phyloP scores from a whole-genome alignment of 768 basidiomycete species.

The Gautieria morchelliformis region DNA sequence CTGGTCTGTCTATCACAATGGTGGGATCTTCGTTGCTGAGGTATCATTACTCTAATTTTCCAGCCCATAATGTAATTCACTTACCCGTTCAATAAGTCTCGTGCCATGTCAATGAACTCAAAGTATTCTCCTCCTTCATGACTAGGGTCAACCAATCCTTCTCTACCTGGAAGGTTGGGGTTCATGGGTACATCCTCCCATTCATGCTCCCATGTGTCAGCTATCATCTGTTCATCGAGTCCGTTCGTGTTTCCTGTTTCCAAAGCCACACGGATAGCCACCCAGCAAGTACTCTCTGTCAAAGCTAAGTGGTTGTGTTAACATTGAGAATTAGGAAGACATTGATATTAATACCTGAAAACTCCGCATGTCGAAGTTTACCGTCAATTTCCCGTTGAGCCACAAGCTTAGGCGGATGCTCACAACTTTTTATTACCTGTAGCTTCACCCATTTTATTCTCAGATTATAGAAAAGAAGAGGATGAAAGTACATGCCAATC shows the following conservation, averaged over 20 bases:
- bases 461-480: no score
- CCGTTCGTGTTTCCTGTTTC: neutral
- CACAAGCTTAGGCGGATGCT: no score
- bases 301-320: neutral
- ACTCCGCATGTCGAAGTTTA: no score
- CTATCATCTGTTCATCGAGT: neutral
- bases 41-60: no score
- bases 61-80: no score
- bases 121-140: conserved; percentile 1
- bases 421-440: no score
- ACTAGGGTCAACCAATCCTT: neutral
- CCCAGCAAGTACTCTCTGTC: neutral
- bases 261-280: neutral
- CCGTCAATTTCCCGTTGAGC: no score
- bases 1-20: neutral
- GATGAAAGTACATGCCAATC: no score
- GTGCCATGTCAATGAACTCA: neutral
- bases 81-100: neutral
- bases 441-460: no score
- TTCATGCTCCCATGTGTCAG: neutral
- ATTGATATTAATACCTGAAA: no score
- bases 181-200: neutral
- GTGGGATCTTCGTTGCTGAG: neutral
- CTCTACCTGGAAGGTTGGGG: neutral
- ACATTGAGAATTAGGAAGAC: neutral